Evolutionary conservation across 192 early-diverging fungal genomes (phyloP).

Genomic region (Dissophora ornata): DNA sequence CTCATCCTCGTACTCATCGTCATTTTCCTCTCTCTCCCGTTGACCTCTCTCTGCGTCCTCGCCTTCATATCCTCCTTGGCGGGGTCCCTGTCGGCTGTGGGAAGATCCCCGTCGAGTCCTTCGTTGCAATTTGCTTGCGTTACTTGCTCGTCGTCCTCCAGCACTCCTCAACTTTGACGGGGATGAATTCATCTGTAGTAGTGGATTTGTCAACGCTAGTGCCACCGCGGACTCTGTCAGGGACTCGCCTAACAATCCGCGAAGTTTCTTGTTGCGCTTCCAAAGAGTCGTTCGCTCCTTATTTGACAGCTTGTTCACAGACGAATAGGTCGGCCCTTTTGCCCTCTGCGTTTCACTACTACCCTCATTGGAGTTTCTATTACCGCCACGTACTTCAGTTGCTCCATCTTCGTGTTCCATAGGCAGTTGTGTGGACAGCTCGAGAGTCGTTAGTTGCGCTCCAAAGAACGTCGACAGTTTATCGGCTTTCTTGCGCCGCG

Average conservation of each 20-base stretch:
- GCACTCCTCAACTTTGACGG: not conserved
- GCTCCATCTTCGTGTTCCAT: constrained; percentile 14
- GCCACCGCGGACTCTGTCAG: constrained; percentile 48
- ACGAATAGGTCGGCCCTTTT: not conserved
- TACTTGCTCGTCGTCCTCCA: constrained; percentile 1
- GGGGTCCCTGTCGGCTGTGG: not conserved
- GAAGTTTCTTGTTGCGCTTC: constrained; percentile 56
- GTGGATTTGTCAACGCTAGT: constrained; percentile 38
- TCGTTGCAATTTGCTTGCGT: not conserved
- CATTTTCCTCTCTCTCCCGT: no score
- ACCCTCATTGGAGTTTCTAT: constrained; percentile 17
- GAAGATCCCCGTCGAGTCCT: not conserved
- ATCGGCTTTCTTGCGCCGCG: constrained; percentile 45
- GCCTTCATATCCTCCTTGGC: not conserved
- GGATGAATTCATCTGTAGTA: constrained; percentile 18
- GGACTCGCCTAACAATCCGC: constrained; percentile 47
- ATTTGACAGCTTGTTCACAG: constrained; percentile 48
- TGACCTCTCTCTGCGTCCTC: constrained; percentile 2
- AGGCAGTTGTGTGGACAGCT: constrained; percentile 32
- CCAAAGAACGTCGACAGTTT: constrained; percentile 52
- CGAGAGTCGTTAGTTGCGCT: constrained; percentile 24
- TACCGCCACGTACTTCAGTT: not conserved
- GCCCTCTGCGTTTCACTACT: not conserved
- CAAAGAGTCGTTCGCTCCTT: constrained; percentile 44
- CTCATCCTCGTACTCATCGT: constrained; percentile 1